These are phyloP conservation scores for Camellia japonica DNA, from an alignment of 148 eudicot genomes.

Conservation along the genomic window DNA sequence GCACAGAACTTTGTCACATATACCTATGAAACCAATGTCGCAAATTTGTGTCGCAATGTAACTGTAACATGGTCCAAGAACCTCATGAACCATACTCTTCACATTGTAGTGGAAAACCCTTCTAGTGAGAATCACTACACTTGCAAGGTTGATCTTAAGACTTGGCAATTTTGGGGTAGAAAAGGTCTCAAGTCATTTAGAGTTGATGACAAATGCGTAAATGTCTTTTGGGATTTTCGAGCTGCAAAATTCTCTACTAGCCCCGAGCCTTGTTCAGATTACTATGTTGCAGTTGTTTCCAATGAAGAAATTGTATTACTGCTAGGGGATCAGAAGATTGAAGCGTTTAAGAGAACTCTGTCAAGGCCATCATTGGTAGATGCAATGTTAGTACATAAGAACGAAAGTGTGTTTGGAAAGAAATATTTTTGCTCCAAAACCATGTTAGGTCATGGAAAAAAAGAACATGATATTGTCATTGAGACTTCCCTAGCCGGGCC, in stretches of 20 bases:
- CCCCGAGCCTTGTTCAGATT: slow-evolving; percentile 14
- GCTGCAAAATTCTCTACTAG: background rate
- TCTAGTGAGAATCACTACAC: slow-evolving; percentile 18
- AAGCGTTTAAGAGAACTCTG: slow-evolving; percentile 14
- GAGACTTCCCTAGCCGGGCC: slow-evolving; percentile 14
- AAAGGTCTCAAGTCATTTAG: slow-evolving; percentile 33
- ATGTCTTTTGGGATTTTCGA: slow-evolving; percentile 14
- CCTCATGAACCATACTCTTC: slow-evolving; percentile 28
- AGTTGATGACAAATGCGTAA: slow-evolving; percentile 24
- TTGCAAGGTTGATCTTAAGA: slow-evolving; percentile 40
- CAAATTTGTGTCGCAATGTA: slow-evolving; percentile 8
- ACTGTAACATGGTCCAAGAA: slow-evolving; percentile 36
- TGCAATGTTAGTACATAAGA: slow-evolving; percentile 1
- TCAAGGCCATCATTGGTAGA: slow-evolving; percentile 12
- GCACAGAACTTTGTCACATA: slow-evolving; percentile 27
- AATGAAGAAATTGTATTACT: slow-evolving; percentile 6
- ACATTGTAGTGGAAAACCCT: slow-evolving; percentile 19
- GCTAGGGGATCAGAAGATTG: slow-evolving; percentile 9
- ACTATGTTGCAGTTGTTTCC: slow-evolving; percentile 4
- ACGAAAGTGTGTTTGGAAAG: slow-evolving; percentile 7
- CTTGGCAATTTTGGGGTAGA: slow-evolving; percentile 46
- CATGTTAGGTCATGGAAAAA: background rate
- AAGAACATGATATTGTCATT: slow-evolving; percentile 4
- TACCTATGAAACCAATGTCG: slow-evolving; percentile 25
- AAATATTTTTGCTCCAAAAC: background rate